A percentile compares a stretch with the other conserved stretches of the same genome.
These are phyloP conservation scores for Tetrapyrgos nigripes DNA, from an alignment of 1,284 basidiomycete species.

Conservation along the genomic window DNA sequence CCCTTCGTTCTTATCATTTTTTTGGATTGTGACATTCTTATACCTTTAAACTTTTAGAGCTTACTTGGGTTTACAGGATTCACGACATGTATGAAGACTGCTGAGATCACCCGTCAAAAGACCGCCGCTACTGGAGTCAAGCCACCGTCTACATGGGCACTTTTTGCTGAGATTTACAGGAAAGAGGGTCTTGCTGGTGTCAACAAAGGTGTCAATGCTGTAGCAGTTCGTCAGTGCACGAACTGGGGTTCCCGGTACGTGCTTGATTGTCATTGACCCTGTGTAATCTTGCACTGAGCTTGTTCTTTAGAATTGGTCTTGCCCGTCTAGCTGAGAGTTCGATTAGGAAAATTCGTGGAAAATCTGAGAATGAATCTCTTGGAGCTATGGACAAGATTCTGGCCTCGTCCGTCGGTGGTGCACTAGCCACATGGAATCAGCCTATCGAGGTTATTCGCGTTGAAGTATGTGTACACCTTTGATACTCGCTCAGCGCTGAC, in stretches of 20 bases:
- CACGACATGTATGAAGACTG: slow-evolving; percentile 98
- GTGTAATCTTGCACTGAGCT: background rate
- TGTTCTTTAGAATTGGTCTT: slow-evolving; percentile 86
- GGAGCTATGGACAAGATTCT: slow-evolving; percentile 87
- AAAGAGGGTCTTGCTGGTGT: slow-evolving; percentile 95
- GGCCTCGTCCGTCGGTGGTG: slow-evolving; percentile 92
- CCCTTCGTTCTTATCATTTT: slow-evolving; percentile 1
- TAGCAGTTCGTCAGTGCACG: slow-evolving; percentile 96
- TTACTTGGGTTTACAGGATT: slow-evolving; percentile 68
- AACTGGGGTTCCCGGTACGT: slow-evolving; percentile 97
- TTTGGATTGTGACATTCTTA: slow-evolving; percentile 2
- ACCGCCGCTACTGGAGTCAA: slow-evolving; percentile 89
- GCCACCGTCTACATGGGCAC: slow-evolving; percentile 93
- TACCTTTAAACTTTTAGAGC: slow-evolving; percentile 24
- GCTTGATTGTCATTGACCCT: background rate
- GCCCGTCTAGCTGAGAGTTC: slow-evolving; percentile 89
- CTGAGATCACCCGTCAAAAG: slow-evolving; percentile 98
- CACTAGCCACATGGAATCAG: slow-evolving; percentile 99
- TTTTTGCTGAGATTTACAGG: slow-evolving; percentile 95
- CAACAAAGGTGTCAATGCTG: slow-evolving; percentile 99
- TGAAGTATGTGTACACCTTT: slow-evolving; percentile 58
- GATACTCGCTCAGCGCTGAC: slow-evolving; percentile 3
- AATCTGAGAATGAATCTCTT: slow-evolving; percentile 78
- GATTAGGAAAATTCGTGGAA: slow-evolving; percentile 83
- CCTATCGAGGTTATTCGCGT: slow-evolving; percentile 98